Evolutionary conservation across 495 filamentous ascomycete species (phyloP).

Genomic region (Aspergillus haitiensis): DNA sequence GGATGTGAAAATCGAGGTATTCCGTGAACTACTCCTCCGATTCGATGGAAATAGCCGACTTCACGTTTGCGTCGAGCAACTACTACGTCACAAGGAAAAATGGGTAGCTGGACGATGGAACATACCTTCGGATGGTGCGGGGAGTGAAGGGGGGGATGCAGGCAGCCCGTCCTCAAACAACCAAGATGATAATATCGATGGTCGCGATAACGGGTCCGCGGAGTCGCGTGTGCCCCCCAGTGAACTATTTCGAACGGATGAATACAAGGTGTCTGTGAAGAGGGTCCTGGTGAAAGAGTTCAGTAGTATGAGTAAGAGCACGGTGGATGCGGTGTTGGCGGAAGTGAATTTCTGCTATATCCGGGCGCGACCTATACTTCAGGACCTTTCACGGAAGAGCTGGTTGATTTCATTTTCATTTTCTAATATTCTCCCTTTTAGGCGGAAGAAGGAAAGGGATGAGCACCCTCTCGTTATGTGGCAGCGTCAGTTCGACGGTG

Average conservation of each 20-base stretch:
- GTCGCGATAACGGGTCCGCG: constrained; percentile 24
- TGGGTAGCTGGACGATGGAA: constrained; percentile 77
- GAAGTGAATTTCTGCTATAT: constrained; percentile 88
- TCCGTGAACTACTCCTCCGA: constrained; percentile 80
- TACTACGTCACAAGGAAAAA: constrained; percentile 73
- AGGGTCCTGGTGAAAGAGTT: constrained; percentile 71
- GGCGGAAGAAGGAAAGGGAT: constrained; percentile 58
- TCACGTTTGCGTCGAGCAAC: constrained; percentile 78
- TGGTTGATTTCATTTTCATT: constrained; percentile 86
- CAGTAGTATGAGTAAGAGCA: constrained; percentile 71
- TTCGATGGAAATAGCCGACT: constrained; percentile 82
- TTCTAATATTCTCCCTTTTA: constrained; percentile 69
- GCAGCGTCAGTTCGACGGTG: constrained; percentile 52
- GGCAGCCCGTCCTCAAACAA: background rate
- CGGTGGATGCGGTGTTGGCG: constrained; percentile 84
- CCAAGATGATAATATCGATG: constrained; percentile 6
- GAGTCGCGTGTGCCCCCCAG: constrained; percentile 54
- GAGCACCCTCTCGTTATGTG: constrained; percentile 66
- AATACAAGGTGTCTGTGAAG: constrained; percentile 73
- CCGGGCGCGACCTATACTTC: constrained; percentile 71
- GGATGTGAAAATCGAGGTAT: constrained; percentile 84
- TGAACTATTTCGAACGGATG: constrained; percentile 70
- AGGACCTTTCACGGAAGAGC: constrained; percentile 71
- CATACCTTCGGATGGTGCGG: constrained; percentile 36
- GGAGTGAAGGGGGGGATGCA: constrained; percentile 26